Conservation (phyloP, 2,329 filamentous ascomycete genomes). For the Paraphoma sp. region DNA sequence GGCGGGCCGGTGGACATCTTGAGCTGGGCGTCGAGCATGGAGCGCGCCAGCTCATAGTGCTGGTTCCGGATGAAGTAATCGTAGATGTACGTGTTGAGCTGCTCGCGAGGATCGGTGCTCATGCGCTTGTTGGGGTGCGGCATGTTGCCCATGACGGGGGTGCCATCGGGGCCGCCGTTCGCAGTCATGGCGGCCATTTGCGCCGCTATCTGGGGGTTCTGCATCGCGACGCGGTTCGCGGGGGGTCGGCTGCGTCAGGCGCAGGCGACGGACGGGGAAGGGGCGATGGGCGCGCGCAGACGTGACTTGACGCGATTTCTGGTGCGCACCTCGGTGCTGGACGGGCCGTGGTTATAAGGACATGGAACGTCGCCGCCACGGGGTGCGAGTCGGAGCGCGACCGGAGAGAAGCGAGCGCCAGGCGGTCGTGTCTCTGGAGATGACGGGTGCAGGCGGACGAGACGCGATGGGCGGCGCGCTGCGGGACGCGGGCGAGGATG, state of each 20-base stretch:
- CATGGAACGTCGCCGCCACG: conserved; percentile 34
- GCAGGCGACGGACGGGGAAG: conserved; percentile 20
- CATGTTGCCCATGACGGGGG: conserved; percentile 71
- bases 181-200: conserved; percentile 73
- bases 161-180: conserved; percentile 66
- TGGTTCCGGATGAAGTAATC: conserved; percentile 87
- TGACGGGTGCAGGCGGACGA: background rate
- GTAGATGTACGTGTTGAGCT: conserved; percentile 88
- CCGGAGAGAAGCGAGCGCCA: background rate
- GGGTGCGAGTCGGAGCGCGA: conserved; percentile 8
- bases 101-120: conserved; percentile 51
- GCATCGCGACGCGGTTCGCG: conserved; percentile 35
- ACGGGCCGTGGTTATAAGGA: conserved; percentile 29
- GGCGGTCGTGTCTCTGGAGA: background rate
- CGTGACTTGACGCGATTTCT: conserved; percentile 17
- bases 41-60: conserved; percentile 83
- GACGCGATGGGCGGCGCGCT: background rate
- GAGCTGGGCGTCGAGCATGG: conserved; percentile 54
- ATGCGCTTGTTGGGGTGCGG: conserved; percentile 38
- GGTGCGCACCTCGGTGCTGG: conserved; percentile 35
- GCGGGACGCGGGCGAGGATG: background rate
- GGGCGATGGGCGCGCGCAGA: conserved; percentile 20
- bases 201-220: conserved; percentile 62
- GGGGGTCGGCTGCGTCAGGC: conserved; percentile 22
- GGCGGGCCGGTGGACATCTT: conserved; percentile 68